A percentile compares a stretch with the other conserved stretches of the same genome.
Evolutionary conservation across 495 filamentous ascomycete genomes (phyloP).

Genomic region (Tuber indicum): DNA sequence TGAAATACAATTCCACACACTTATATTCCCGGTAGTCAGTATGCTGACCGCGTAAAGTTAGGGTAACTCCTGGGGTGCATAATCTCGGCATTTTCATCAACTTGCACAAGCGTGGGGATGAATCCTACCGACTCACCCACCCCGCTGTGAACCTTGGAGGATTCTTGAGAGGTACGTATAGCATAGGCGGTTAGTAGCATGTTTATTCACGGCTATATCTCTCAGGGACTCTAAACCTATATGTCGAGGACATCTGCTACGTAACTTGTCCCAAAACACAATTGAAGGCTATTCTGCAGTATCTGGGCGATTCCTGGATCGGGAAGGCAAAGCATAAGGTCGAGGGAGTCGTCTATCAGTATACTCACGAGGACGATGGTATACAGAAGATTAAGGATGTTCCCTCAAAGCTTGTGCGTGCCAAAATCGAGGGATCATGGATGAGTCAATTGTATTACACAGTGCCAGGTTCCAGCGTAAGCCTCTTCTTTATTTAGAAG

Average conservation of each 20-base stretch:
- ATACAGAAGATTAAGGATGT: slow-evolving; percentile 76
- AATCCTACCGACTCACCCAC: slow-evolving; percentile 91
- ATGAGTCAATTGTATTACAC: slow-evolving; percentile 64
- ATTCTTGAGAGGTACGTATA: slow-evolving; percentile 59
- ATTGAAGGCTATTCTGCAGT: slow-evolving; percentile 84
- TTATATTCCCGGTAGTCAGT: neutral
- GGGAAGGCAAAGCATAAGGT: slow-evolving; percentile 84
- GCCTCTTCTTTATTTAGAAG: slow-evolving; percentile 4
- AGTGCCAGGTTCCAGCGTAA: slow-evolving; percentile 49
- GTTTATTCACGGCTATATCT: slow-evolving; percentile 2
- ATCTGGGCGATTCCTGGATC: slow-evolving; percentile 91
- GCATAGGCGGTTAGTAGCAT: slow-evolving; percentile 18
- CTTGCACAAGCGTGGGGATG: slow-evolving; percentile 67
- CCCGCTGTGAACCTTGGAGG: slow-evolving; percentile 89
- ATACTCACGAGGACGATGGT: slow-evolving; percentile 69
- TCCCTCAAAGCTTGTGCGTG: slow-evolving; percentile 70
- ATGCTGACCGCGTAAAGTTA: slow-evolving; percentile 46
- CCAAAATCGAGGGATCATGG: slow-evolving; percentile 80
- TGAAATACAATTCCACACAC: neutral
- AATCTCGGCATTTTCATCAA: slow-evolving; percentile 95
- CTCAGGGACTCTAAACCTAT: slow-evolving; percentile 60
- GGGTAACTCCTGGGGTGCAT: slow-evolving; percentile 82
- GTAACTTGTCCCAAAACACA: slow-evolving; percentile 79
- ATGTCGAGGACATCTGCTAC: slow-evolving; percentile 79
- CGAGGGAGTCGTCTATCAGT: slow-evolving; percentile 83